Evolutionary conservation across 106 monocot species (phyloP).

Genomic region (Agapanthus africanus): DNA sequence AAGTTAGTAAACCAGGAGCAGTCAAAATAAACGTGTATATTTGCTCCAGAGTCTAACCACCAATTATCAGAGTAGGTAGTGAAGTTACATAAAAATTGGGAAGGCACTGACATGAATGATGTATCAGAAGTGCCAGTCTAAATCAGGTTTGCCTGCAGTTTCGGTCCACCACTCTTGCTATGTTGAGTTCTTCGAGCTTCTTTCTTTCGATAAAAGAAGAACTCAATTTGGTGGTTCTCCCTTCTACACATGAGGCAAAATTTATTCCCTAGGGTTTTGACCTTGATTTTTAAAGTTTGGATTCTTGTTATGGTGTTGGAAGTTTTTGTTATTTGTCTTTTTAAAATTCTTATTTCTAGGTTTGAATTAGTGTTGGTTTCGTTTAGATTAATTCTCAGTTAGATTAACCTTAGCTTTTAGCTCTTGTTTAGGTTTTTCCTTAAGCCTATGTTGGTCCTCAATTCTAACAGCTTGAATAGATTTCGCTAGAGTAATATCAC

Average conservation of each 20-base stretch:
- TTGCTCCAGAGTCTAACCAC: too few relatives aligned
- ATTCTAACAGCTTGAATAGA: neutral
- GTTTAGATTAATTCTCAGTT: neutral
- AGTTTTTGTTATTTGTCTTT: neutral
- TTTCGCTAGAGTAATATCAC: neutral
- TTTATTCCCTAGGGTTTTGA: neutral
- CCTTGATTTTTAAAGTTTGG: neutral
- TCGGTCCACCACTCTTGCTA: too few relatives aligned
- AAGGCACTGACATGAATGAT: too few relatives aligned
- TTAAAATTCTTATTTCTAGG: neutral
- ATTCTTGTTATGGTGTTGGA: too few relatives aligned
- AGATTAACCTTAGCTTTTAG: neutral
- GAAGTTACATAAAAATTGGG: too few relatives aligned
- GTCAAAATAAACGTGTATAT: too few relatives aligned
- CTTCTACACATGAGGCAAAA: neutral
- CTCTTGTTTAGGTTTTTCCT: neutral
- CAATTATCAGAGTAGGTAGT: too few relatives aligned
- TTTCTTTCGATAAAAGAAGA: neutral
- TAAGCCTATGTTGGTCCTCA: neutral
- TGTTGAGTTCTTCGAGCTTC: neutral
- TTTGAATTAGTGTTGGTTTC: neutral
- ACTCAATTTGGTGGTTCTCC: neutral
- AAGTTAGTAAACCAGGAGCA: too few relatives aligned
- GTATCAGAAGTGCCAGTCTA: too few relatives aligned
- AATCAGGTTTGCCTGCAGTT: too few relatives aligned